phyloP scores from a whole-genome alignment of 805 yeast species.

The Komagataella pseudopastoris region DNA sequence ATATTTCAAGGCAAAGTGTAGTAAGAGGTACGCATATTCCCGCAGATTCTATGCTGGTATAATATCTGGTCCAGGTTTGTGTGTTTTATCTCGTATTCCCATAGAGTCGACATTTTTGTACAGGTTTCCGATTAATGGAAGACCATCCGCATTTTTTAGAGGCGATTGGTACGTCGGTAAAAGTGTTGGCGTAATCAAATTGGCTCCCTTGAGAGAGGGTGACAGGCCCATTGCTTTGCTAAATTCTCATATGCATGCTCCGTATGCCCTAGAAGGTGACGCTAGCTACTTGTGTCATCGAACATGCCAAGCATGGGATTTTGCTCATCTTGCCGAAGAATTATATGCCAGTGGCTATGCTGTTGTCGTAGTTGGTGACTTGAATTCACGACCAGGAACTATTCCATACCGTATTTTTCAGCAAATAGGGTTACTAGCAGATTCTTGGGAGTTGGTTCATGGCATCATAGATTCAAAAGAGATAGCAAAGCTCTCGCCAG shows the following conservation, averaged over 20 bases:
- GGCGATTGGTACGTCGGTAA: constrained; percentile 99
- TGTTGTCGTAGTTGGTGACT: constrained; percentile 83
- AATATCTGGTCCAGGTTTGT: constrained; percentile 86
- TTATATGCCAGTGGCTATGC: constrained; percentile 68
- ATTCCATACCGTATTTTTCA: constrained; percentile 69
- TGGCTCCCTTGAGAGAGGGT: constrained; percentile 34
- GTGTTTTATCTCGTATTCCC: constrained; percentile 72
- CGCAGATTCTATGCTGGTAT: constrained; percentile 76
- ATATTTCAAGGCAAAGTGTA: constrained; percentile 34
- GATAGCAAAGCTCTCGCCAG: constrained; percentile 33
- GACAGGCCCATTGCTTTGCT: constrained; percentile 58
- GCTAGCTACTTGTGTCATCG: constrained; percentile 85
- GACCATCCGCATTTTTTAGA: constrained; percentile 84
- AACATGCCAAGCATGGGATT: constrained; percentile 94
- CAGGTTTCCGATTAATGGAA: constrained; percentile 83
- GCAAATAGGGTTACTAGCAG: constrained; percentile 51
- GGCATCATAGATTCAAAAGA: constrained; percentile 29
- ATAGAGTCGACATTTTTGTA: constrained; percentile 68
- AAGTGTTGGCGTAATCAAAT: constrained; percentile 60
- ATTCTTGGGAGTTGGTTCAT: constrained; percentile 69
- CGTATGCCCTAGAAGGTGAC: constrained; percentile 72
- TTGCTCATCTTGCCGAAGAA: constrained; percentile 49
- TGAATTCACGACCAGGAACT: constrained; percentile 81
- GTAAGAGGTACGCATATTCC: constrained; percentile 39
- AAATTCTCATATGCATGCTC: constrained; percentile 97